Percentiles rank a stretch among this genome's conserved stretches.
Evolutionary conservation across 805 yeast species (phyloP).

Genomic region (Yamadazyma laniorum): DNA sequence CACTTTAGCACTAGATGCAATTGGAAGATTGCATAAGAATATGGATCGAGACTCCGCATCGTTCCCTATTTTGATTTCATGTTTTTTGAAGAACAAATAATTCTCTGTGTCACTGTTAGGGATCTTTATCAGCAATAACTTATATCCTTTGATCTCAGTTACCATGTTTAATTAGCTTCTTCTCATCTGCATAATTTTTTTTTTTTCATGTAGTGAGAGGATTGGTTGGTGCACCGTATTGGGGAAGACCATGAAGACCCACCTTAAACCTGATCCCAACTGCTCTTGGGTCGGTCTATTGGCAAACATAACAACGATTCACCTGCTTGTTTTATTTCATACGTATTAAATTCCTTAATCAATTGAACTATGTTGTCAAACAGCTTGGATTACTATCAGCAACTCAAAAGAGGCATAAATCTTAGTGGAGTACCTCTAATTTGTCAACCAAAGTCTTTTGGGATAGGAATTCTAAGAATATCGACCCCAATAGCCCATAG

Average conservation of each 20-base stretch:
- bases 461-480: too few relatives aligned
- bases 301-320: too few relatives aligned
- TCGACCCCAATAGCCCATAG: too few relatives aligned
- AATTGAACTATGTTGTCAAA: too few relatives aligned
- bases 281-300: too few relatives aligned
- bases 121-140: conserved; percentile 47
- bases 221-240: conserved; percentile 3
- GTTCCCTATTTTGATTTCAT: conserved; percentile 44
- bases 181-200: conserved; percentile 7
- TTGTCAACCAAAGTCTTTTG: too few relatives aligned
- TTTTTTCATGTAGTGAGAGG: conserved; percentile 2
- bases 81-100: conserved; percentile 66
- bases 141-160: conserved; percentile 57
- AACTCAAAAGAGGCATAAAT: too few relatives aligned
- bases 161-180: conserved; percentile 3
- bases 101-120: conserved; percentile 45
- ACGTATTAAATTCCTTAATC: too few relatives aligned
- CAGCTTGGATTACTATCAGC: too few relatives aligned
- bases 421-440: too few relatives aligned
- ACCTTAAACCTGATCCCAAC: too few relatives aligned
- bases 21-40: conserved; percentile 78
- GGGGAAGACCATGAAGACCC: neutral
- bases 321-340: too few relatives aligned
- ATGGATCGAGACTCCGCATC: conserved; percentile 53
- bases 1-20: conserved; percentile 50